These are phyloP conservation scores for Elaphomyces granulatus DNA, from an alignment of 495 filamentous ascomycete genomes.

Conservation along the genomic window DNA sequence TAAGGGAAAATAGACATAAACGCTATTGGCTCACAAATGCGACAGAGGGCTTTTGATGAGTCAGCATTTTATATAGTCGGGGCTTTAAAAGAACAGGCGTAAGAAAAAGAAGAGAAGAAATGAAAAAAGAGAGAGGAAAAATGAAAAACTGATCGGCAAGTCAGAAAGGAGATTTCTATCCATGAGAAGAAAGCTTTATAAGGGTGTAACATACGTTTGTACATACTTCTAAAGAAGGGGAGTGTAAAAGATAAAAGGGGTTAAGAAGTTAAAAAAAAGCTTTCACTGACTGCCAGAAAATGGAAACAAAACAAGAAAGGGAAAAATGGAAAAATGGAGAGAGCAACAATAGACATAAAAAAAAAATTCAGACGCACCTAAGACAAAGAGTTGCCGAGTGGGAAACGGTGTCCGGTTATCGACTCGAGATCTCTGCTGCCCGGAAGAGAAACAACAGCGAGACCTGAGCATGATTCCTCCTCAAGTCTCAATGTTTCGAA, in stretches of 20 bases:
- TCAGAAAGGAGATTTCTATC: slow-evolving; percentile 3
- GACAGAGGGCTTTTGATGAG: slow-evolving; percentile 54
- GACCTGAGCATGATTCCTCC: slow-evolving; percentile 15
- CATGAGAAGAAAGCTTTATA: too few relatives aligned
- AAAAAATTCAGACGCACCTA: slow-evolving; percentile 49
- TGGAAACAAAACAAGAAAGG: too few relatives aligned
- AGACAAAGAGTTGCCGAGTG: slow-evolving; percentile 51
- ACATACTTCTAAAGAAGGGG: too few relatives aligned
- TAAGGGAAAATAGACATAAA: slow-evolving; percentile 99
- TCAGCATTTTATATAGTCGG: slow-evolving; percentile 1
- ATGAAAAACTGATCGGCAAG: neutral
- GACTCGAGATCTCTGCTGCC: slow-evolving; percentile 18
- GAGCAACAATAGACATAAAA: too few relatives aligned
- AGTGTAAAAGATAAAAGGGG: too few relatives aligned
- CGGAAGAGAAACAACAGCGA: slow-evolving; percentile 11
- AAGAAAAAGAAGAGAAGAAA: neutral
- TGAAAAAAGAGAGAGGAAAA: slow-evolving; percentile 1
- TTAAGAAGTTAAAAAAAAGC: too few relatives aligned
- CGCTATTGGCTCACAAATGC: slow-evolving; percentile 96
- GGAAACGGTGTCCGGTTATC: slow-evolving; percentile 34
- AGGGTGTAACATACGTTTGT: too few relatives aligned
- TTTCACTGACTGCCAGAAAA: too few relatives aligned
- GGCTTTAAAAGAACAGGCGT: neutral
- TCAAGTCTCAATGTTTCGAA: neutral
- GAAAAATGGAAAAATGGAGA: too few relatives aligned